Percentiles rank a stretch among this genome's conserved stretches.
These are phyloP conservation scores for Neocatenulostroma microsporum DNA, from an alignment of 2,329 filamentous ascomycete species.

Conservation along the genomic window DNA sequence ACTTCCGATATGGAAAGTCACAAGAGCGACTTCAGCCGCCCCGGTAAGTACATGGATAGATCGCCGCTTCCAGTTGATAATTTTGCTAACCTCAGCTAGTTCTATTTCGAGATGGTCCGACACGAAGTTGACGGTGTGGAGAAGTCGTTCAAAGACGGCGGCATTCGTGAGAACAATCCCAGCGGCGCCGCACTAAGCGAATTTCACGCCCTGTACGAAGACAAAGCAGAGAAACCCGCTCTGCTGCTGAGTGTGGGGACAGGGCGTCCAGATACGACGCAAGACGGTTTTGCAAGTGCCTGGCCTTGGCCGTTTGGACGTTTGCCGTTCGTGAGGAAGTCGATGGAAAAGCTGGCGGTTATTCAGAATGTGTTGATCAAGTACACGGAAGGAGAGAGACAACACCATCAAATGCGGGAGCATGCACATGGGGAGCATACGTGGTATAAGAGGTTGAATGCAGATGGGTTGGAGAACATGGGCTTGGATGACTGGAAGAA, in stretches of 20 bases:
- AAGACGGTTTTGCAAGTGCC: constrained; percentile 41
- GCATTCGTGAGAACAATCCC: constrained; percentile 46
- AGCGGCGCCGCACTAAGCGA: constrained; percentile 41
- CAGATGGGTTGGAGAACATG: constrained; percentile 40
- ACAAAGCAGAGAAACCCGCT: constrained; percentile 34
- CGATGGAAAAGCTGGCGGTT: constrained; percentile 43
- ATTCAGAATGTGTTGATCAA: constrained; percentile 45
- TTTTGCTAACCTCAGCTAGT: too few species aligned
- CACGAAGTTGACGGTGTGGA: constrained; percentile 35
- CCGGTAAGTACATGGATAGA: too few species aligned
- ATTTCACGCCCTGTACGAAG: constrained; percentile 40
- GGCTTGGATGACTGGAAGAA: constrained; percentile 41
- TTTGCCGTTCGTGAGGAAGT: constrained; percentile 35
- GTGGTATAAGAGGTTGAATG: constrained; percentile 46
- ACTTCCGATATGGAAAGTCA: constrained; percentile 46
- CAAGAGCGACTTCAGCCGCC: constrained; percentile 46
- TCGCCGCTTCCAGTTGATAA: too few species aligned
- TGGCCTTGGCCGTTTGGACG: constrained; percentile 41
- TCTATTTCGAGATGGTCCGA: constrained; percentile 45
- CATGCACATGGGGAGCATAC: constrained; percentile 42
- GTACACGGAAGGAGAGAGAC: constrained; percentile 44
- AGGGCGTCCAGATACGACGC: constrained; percentile 36
- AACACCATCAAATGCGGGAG: constrained; percentile 41
- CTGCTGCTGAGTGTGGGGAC: constrained; percentile 42
- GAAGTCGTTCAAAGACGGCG: constrained; percentile 43